A percentile compares a stretch with the other conserved stretches of the same genome.
phyloP scores from a whole-genome alignment of 176 grass and related monocot species.

The Aechmea fasciata region DNA sequence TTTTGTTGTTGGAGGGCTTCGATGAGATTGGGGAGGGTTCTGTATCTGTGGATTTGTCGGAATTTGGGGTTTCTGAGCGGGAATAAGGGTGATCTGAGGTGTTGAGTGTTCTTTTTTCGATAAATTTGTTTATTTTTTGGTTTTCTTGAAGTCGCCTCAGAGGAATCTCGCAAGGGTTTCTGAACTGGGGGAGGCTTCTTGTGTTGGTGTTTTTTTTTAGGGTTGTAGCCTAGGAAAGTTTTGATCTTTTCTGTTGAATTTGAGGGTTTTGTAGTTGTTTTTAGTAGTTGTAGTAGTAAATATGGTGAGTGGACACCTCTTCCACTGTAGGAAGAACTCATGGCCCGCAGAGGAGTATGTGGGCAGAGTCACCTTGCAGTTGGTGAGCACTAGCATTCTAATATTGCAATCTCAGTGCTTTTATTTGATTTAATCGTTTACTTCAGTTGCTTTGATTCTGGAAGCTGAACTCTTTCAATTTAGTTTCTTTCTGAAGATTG shows the following conservation, averaged over 20 bases:
- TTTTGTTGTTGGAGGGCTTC: not conserved
- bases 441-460: not conserved
- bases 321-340: constrained; percentile 54
- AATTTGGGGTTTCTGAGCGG: constrained; percentile 23
- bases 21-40: not conserved
- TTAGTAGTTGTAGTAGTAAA: not conserved
- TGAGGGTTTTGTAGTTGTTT: constrained; percentile 9
- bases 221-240: not conserved
- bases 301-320: constrained; percentile 77
- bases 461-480: not conserved
- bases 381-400: constrained; percentile 29
- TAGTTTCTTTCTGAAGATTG: not conserved
- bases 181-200: not conserved
- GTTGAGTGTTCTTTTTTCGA: not conserved
- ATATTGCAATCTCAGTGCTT: not conserved
- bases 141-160: not conserved
- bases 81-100: not conserved
- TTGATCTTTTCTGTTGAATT: not conserved
- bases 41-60: constrained; percentile 25
- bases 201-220: not conserved
- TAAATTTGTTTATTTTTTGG: not conserved
- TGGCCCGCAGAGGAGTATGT: constrained; percentile 89
- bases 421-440: not conserved
- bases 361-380: constrained; percentile 54
- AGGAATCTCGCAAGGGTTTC: not conserved